A percentile compares a stretch with the other conserved stretches of the same genome.
These are phyloP conservation scores for Blumeria hordei DNA, from an alignment of 2,329 filamentous ascomycete genomes.

Conservation along the genomic window DNA sequence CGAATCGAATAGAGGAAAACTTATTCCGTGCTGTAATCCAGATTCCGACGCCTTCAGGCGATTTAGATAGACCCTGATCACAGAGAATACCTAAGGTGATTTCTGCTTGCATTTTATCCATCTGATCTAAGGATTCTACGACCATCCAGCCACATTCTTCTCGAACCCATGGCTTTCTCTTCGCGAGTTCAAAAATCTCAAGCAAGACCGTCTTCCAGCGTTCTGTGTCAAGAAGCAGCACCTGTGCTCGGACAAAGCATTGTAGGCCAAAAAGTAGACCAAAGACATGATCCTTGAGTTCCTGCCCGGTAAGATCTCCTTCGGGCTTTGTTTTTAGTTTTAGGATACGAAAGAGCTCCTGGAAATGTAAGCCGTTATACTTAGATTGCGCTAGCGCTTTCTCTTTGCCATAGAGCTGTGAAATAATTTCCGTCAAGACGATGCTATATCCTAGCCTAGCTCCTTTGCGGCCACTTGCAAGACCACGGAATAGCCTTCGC, in stretches of 20 bases:
- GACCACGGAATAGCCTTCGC: constrained; percentile 55
- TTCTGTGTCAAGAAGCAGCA: constrained; percentile 36
- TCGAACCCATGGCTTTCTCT: constrained; percentile 70
- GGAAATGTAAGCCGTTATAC: constrained; percentile 32
- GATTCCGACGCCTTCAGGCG: constrained; percentile 70
- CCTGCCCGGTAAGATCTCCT: constrained; percentile 36
- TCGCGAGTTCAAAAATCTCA: constrained; percentile 46
- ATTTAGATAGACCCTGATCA: constrained; percentile 44
- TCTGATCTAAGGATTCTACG: constrained; percentile 43
- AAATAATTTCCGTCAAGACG: constrained; percentile 59
- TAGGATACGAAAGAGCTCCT: constrained; percentile 27
- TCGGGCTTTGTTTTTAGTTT: constrained; percentile 29
- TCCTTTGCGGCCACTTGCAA: constrained; percentile 75
- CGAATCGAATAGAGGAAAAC: constrained; percentile 40
- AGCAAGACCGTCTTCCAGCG: constrained; percentile 47
- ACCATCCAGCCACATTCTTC: constrained; percentile 72
- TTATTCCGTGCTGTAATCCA: constrained; percentile 49
- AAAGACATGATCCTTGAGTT: constrained; percentile 66
- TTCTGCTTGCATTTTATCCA: constrained; percentile 29
- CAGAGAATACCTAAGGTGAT: constrained; percentile 36
- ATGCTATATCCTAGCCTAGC: constrained; percentile 75
- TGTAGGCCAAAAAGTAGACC: constrained; percentile 74
- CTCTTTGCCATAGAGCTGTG: constrained; percentile 37
- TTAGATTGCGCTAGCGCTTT: constrained; percentile 19
- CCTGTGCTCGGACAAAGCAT: constrained; percentile 56